A percentile compares a stretch with the other conserved stretches of the same genome.
These are phyloP conservation scores for Saturnispora sekii DNA, from an alignment of 805 yeast genomes.

Conservation along the genomic window DNA sequence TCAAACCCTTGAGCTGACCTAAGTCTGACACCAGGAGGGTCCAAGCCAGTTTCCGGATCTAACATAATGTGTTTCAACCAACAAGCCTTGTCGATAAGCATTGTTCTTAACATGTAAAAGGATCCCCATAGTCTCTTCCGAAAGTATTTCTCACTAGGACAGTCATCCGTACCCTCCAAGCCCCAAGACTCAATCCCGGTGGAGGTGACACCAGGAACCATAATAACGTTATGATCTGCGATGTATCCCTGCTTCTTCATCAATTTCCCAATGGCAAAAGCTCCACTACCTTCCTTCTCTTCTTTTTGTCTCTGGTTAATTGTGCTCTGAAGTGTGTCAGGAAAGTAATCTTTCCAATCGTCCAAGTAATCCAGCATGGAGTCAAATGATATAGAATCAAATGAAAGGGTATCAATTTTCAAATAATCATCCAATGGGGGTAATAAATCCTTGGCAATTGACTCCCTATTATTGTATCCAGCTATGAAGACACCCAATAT, in stretches of 20 bases:
- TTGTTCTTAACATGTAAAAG: slow-evolving; percentile 84
- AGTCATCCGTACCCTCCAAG: slow-evolving; percentile 58
- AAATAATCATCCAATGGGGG: slow-evolving; percentile 41
- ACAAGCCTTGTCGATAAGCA: slow-evolving; percentile 85
- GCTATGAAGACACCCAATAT: slow-evolving; percentile 60
- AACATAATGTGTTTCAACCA: slow-evolving; percentile 90
- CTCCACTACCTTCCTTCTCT: slow-evolving; percentile 53
- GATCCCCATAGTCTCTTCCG: slow-evolving; percentile 95
- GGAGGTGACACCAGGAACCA: slow-evolving; percentile 94
- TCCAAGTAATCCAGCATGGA: slow-evolving; percentile 47
- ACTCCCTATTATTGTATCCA: slow-evolving; percentile 40
- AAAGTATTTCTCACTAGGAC: slow-evolving; percentile 79
- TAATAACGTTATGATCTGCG: slow-evolving; percentile 67
- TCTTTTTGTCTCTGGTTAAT: slow-evolving; percentile 45
- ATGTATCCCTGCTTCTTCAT: slow-evolving; percentile 41
- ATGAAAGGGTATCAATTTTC: slow-evolving; percentile 44
- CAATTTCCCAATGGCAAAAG: slow-evolving; percentile 78
- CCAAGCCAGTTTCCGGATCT: slow-evolving; percentile 86
- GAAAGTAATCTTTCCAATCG: slow-evolving; percentile 70
- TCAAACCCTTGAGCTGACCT: slow-evolving; percentile 95
- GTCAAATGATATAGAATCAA: slow-evolving; percentile 52
- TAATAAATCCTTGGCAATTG: slow-evolving; percentile 32
- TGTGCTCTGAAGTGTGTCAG: slow-evolving; percentile 50
- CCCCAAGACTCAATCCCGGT: slow-evolving; percentile 97
- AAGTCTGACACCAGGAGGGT: slow-evolving; percentile 71